Evolutionary conservation across 2,329 filamentous ascomycete genomes (phyloP).

Genomic region (Alternaria angustiovoidea): DNA sequence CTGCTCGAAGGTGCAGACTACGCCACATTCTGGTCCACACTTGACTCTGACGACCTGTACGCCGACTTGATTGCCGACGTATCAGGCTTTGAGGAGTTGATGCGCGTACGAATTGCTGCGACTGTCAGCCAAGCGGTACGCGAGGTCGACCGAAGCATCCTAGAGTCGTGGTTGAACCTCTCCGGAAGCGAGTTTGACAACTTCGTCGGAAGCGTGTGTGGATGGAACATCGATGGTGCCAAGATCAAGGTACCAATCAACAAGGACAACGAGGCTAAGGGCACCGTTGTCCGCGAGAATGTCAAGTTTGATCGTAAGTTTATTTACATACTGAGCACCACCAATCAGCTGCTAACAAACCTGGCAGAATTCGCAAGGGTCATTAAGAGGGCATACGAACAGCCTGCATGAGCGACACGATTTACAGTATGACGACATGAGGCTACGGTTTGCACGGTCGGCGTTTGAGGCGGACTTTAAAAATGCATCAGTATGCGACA

Average conservation of each 20-base stretch:
- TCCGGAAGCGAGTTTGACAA: slow-evolving; percentile 58
- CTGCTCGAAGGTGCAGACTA: slow-evolving; percentile 93
- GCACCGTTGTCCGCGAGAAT: slow-evolving; percentile 92
- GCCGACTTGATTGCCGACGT: slow-evolving; percentile 96
- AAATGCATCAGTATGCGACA: slow-evolving; percentile 19
- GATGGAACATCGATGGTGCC: slow-evolving; percentile 78
- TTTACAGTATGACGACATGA: slow-evolving; percentile 20
- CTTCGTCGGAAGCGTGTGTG: slow-evolving; percentile 66
- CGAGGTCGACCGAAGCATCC: slow-evolving; percentile 66
- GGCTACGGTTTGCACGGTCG: slow-evolving; percentile 22
- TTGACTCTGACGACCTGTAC: slow-evolving; percentile 94
- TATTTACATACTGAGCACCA: too few relatives aligned
- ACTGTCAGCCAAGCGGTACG: slow-evolving; percentile 87
- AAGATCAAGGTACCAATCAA: slow-evolving; percentile 83
- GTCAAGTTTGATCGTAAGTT: slow-evolving; percentile 80
- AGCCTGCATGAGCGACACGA: slow-evolving; percentile 43
- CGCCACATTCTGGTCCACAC: slow-evolving; percentile 87
- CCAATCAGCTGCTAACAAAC: slow-evolving; percentile 20
- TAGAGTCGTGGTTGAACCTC: slow-evolving; percentile 61
- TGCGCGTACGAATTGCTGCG: slow-evolving; percentile 87
- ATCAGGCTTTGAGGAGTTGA: slow-evolving; percentile 90
- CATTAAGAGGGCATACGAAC: slow-evolving; percentile 49
- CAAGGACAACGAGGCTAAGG: slow-evolving; percentile 90
- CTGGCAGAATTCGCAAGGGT: slow-evolving; percentile 46
- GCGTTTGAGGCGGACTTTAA: slow-evolving; percentile 22